phyloP scores from a whole-genome alignment of 108 stramenopile genomes.

The Epithemia pelagica region DNA sequence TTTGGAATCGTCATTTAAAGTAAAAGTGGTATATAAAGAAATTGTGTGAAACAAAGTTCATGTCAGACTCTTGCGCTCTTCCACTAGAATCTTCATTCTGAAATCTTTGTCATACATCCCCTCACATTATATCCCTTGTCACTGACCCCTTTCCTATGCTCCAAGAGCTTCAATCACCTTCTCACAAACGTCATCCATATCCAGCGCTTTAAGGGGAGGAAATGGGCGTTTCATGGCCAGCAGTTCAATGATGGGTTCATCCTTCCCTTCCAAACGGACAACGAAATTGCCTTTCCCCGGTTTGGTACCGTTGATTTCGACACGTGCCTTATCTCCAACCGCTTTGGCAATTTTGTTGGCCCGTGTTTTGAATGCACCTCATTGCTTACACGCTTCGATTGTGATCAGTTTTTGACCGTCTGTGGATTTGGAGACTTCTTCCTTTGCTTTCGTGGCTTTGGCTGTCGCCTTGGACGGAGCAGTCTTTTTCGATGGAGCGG shows the following conservation, averaged over 20 bases:
- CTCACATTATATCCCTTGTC: not conserved
- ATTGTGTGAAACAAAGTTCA: not conserved
- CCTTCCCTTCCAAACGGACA: constrained; percentile 49
- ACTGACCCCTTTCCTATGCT: not conserved
- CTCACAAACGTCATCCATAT: constrained; percentile 74
- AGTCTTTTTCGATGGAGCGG: constrained; percentile 1
- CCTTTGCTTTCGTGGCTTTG: constrained; percentile 5
- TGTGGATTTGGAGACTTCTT: not conserved
- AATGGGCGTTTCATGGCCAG: constrained; percentile 78
- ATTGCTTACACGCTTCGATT: constrained; percentile 82
- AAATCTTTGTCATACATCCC: not conserved
- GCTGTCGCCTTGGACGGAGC: constrained; percentile 5
- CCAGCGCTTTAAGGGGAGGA: constrained; percentile 71
- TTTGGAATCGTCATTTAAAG: not conserved
- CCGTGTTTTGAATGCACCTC: constrained; percentile 75
- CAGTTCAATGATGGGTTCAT: constrained; percentile 70
- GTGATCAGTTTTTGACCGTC: constrained; percentile 15
- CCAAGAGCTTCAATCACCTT: constrained; percentile 30
- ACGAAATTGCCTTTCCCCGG: constrained; percentile 79
- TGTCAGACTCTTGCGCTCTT: not conserved
- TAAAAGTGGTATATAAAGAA: not conserved
- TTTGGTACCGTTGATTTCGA: constrained; percentile 67
- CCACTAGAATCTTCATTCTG: not conserved
- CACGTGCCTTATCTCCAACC: constrained; percentile 52
- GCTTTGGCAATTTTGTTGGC: constrained; percentile 63